Base-by-base conservation (phyloP, 2,329 filamentous ascomycete species). In the Pseudogymnoascus sp. region DNA sequence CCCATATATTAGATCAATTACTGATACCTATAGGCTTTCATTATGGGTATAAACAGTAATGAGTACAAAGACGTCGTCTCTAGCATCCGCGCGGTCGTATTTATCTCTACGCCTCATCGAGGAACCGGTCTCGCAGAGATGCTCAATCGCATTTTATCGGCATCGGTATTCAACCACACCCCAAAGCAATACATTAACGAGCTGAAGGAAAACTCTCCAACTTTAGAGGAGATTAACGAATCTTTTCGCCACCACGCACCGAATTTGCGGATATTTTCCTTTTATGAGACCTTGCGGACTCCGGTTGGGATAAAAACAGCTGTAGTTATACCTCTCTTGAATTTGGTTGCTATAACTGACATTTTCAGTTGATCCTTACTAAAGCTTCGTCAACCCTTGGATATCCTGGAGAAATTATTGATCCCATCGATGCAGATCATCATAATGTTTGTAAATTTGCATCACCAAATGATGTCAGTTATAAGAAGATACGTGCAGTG, bases 251-350 rank as follows among this genome's bases (percentile, higher is more conserved):
- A 77, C 57, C 65, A 74, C 62, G 71, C 72, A 0, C 64, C 67
- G 3, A 67, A 69, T 16, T 62, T 79, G 1, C 64, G 70, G 1
- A 67, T 79, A 4, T 71, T 72, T 65, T 78, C 77, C 0, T 79
- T 80, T 62, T 78, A 78, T 63, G 78, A 80, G 64, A 78, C 75
- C 0, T 65, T 72, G 20, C 67, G 67, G 12, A 68, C 69, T 4
- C 61, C 64, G 16, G 62, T 70, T 12, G 71, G 67, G 37, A 18
- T 20, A 22, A 22, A 22, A 22, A 12, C 18, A 22, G 20, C 39
- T 4, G 39, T 43, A 43, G 22, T 22, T 22, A 22, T 22, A 22
- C 22, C 22, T 22, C 22, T 22, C 22, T 22, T 22, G 22, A 22
- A 2, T 22, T 22, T 22, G 22, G 22, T 22, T 22, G 22, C 22